Conservation (phyloP, 2,329 filamentous ascomycete genomes). For the Cyclaneusma minus region DNA sequence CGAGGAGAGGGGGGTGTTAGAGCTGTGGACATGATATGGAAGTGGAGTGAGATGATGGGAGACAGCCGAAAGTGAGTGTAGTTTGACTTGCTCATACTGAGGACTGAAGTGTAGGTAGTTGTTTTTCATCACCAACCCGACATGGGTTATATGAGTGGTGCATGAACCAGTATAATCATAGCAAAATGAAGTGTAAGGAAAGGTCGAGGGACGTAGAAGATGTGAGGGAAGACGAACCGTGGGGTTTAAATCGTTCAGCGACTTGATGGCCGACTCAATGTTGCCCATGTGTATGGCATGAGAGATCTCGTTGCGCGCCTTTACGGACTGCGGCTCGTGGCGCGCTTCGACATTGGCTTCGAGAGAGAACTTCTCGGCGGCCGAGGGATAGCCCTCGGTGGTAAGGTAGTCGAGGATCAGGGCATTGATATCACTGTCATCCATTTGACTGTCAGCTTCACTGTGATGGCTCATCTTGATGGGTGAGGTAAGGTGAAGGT, state of each 20-base stretch:
- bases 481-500: constrained; percentile 1
- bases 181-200: constrained; percentile 23
- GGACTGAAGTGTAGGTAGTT: constrained; percentile 59
- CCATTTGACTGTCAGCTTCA: constrained; percentile 1
- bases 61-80: constrained; percentile 2
- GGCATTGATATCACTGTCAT: constrained; percentile 75
- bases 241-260: constrained; percentile 78
- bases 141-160: constrained; percentile 98
- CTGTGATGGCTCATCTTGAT: not conserved
- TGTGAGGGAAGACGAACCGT: too few relatives aligned
- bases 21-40: constrained; percentile 17
- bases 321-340: constrained; percentile 60
- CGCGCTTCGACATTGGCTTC: constrained; percentile 86
- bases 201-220: too few relatives aligned
- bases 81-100: constrained; percentile 57
- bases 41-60: constrained; percentile 7
- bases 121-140: constrained; percentile 82
- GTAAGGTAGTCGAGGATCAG: constrained; percentile 95
- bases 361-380: constrained; percentile 82
- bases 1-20: constrained; percentile 1
- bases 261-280: constrained; percentile 71
- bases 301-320: constrained; percentile 67
- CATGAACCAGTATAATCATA: constrained; percentile 99
- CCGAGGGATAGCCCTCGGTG: constrained; percentile 84
- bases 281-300: constrained; percentile 74